These are phyloP conservation scores for Phoenix dactylifera DNA, from an alignment of 176 grass and related monocot species.

Conservation along the genomic window DNA sequence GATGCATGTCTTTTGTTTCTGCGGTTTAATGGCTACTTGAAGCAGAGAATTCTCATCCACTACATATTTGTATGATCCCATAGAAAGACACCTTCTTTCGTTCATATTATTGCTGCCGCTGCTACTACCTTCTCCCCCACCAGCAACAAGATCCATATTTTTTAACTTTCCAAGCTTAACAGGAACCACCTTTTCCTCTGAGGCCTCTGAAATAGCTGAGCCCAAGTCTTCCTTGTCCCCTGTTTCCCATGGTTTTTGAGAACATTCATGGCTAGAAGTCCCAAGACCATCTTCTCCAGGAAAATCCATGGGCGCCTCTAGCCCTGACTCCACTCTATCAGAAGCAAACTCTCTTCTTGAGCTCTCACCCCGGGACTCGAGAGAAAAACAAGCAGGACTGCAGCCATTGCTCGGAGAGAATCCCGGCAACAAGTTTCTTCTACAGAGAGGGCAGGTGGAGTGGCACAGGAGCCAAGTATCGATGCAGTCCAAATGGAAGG, in stretches of 20 bases:
- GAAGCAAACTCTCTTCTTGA: slow-evolving; percentile 42
- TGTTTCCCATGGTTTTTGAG: slow-evolving; percentile 11
- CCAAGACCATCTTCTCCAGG: slow-evolving; percentile 22
- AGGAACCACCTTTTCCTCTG: slow-evolving; percentile 42
- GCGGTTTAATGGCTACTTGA: slow-evolving; percentile 53
- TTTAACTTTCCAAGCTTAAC: slow-evolving; percentile 82
- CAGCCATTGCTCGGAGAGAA: slow-evolving; percentile 33
- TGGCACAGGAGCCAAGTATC: slow-evolving; percentile 10
- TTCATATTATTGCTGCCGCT: slow-evolving; percentile 28
- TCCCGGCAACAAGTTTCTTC: not conserved
- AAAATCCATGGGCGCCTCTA: slow-evolving; percentile 22
- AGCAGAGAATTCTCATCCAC: slow-evolving; percentile 59
- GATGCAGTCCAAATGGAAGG: slow-evolving; percentile 8
- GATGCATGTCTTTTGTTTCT: slow-evolving; percentile 41
- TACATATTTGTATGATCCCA: slow-evolving; percentile 90
- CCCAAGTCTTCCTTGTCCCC: slow-evolving; percentile 11
- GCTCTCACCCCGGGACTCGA: slow-evolving; percentile 58
- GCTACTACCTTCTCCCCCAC: slow-evolving; percentile 30
- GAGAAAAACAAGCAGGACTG: slow-evolving; percentile 48
- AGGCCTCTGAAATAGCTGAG: not conserved
- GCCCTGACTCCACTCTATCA: slow-evolving; percentile 27
- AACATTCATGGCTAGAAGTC: not conserved
- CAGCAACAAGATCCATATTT: slow-evolving; percentile 38
- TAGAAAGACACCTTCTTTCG: slow-evolving; percentile 79
- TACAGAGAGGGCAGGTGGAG: slow-evolving; percentile 6